phyloP scores from a whole-genome alignment of 2,329 filamentous ascomycete genomes.

The Paracoccidioides lutzii region DNA sequence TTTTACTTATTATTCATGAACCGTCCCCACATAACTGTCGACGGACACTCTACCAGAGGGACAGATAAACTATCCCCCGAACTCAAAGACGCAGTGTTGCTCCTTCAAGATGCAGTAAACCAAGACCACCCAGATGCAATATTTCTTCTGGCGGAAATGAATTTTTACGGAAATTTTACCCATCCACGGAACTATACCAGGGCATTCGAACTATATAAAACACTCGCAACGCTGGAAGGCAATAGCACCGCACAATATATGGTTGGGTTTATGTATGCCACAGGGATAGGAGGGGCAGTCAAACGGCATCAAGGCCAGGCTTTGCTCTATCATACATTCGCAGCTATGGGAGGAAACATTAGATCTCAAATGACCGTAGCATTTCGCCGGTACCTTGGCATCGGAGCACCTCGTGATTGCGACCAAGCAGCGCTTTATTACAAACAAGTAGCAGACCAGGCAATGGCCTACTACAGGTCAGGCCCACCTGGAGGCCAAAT shows the following conservation, averaged over 20 bases:
- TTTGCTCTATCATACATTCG: constrained; percentile 86
- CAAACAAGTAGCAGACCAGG: constrained; percentile 85
- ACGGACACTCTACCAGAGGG: constrained; percentile 25
- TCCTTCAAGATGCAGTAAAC: constrained; percentile 47
- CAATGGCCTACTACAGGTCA: constrained; percentile 72
- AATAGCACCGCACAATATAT: constrained; percentile 93
- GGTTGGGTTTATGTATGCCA: constrained; percentile 91
- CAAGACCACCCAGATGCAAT: constrained; percentile 61
- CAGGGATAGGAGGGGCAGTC: constrained; percentile 70
- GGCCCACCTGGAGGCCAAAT: constrained; percentile 79
- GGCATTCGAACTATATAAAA: constrained; percentile 70
- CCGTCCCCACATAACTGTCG: constrained; percentile 38
- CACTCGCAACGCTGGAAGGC: constrained; percentile 61
- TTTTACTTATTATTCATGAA: constrained; percentile 56
- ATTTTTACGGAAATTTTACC: constrained; percentile 90
- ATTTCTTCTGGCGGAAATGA: constrained; percentile 81
- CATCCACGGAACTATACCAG: constrained; percentile 68
- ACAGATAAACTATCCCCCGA: constrained; percentile 24
- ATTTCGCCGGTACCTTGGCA: constrained; percentile 71
- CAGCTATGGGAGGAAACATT: constrained; percentile 69
- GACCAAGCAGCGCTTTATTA: constrained; percentile 79
- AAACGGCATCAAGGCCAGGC: constrained; percentile 81
- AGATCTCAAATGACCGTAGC: constrained; percentile 88
- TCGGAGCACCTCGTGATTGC: constrained; percentile 75
- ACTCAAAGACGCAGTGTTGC: constrained; percentile 44